These are phyloP conservation scores for Soucietia sequanensis DNA, from an alignment of 805 yeast genomes.

Conservation along the genomic window DNA sequence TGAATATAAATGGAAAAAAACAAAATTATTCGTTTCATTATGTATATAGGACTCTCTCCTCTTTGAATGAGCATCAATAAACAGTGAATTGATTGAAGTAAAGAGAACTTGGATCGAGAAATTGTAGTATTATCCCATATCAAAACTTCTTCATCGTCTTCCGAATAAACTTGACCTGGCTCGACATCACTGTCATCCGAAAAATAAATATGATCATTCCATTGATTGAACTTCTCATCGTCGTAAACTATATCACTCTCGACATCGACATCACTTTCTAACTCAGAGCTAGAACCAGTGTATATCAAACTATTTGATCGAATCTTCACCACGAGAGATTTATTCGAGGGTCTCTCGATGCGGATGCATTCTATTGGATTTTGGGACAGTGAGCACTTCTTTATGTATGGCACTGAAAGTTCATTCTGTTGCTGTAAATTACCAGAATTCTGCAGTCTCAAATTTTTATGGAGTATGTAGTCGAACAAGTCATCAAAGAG, in stretches of 20 bases:
- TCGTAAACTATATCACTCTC: constrained; percentile 1
- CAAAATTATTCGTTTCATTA: constrained; percentile 23
- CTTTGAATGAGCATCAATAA: constrained; percentile 16
- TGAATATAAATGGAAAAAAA: constrained; percentile 19
- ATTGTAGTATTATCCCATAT: constrained; percentile 4
- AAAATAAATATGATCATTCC: constrained; percentile 27
- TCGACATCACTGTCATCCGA: constrained; percentile 25
- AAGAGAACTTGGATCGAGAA: constrained; percentile 9
- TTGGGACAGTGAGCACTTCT: no score
- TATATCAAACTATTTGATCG: background rate
- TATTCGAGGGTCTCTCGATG: no score
- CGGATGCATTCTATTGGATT: no score
- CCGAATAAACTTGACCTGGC: constrained; percentile 11
- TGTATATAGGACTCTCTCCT: constrained; percentile 28
- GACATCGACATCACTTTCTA: background rate
- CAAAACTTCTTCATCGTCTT: constrained; percentile 11
- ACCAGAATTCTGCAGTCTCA: no score
- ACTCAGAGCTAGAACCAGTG: no score
- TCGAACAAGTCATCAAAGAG: constrained; percentile 15
- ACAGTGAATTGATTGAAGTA: constrained; percentile 14
- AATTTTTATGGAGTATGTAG: constrained; percentile 7
- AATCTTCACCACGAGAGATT: background rate
- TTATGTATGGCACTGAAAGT: no score
- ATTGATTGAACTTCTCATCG: constrained; percentile 9
- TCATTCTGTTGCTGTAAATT: no score